These are phyloP conservation scores for Rhizopogon vesiculosus DNA, from an alignment of 768 basidiomycete genomes.

Conservation along the genomic window DNA sequence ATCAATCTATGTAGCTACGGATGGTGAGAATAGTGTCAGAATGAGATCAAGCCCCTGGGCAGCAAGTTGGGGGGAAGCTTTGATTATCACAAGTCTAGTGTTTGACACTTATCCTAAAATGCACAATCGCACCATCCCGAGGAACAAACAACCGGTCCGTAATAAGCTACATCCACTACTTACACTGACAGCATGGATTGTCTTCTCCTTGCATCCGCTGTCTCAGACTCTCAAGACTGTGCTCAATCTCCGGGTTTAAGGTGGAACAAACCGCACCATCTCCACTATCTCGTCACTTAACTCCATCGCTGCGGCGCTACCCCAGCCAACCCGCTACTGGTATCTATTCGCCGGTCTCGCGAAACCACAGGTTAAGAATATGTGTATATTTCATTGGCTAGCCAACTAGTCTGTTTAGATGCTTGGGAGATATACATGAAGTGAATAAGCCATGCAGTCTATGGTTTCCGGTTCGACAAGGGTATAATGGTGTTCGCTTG, in stretches of 20 bases:
- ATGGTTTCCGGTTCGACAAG: slow-evolving; percentile 47
- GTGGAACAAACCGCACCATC: slow-evolving; percentile 26
- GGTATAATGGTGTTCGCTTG: slow-evolving; percentile 58
- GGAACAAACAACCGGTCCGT: no score
- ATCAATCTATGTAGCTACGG: neutral
- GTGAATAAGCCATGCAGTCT: slow-evolving; percentile 3
- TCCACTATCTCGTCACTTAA: slow-evolving; percentile 14
- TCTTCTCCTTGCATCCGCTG: neutral
- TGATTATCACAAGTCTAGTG: slow-evolving; percentile 3
- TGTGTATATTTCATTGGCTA: neutral
- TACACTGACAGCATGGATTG: neutral
- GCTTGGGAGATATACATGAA: neutral
- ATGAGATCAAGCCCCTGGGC: neutral
- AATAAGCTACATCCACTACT: neutral
- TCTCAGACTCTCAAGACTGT: slow-evolving; percentile 4
- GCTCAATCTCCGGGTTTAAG: slow-evolving; percentile 24
- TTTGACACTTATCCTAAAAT: neutral
- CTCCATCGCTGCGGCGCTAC: slow-evolving; percentile 7
- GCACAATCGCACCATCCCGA: neutral
- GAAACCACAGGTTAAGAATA: neutral
- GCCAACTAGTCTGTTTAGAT: neutral
- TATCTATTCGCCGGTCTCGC: neutral
- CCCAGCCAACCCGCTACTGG: neutral
- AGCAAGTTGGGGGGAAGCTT: neutral
- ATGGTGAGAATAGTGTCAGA: neutral